These are phyloP conservation scores for Penicillium sp. DNA, from an alignment of 2,329 filamentous ascomycete genomes.

Conservation along the genomic window DNA sequence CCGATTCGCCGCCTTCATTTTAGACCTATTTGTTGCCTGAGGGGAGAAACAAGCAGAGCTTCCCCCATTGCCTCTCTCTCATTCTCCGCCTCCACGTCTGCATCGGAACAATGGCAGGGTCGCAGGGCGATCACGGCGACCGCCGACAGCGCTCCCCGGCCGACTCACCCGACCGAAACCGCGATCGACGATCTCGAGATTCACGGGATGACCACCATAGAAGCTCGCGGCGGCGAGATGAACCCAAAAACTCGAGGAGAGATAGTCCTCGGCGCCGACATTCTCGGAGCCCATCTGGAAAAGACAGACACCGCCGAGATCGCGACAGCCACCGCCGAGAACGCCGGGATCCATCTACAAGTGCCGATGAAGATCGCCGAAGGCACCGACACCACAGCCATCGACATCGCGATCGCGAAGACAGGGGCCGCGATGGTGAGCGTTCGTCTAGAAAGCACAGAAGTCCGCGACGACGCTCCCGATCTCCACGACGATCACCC, in stretches of 20 bases:
- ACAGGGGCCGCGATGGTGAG: constrained; percentile 27
- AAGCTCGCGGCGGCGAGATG: constrained; percentile 30
- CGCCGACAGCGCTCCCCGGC: constrained; percentile 28
- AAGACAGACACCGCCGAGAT: constrained; percentile 26
- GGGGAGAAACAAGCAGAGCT: too few species aligned
- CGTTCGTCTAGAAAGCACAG: constrained; percentile 29
- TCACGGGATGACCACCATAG: constrained; percentile 26
- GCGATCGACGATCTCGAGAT: constrained; percentile 27
- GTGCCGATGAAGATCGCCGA: constrained; percentile 31
- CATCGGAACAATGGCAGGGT: constrained; percentile 29
- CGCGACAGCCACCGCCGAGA: constrained; percentile 26
- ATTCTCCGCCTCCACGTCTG: not conserved
- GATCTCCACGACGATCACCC: constrained; percentile 33
- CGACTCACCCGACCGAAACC: constrained; percentile 24
- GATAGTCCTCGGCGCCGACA: constrained; percentile 27
- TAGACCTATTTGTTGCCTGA: too few species aligned
- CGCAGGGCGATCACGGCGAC: constrained; percentile 24
- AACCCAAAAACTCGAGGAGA: constrained; percentile 32
- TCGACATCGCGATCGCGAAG: constrained; percentile 33
- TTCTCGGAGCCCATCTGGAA: constrained; percentile 33
- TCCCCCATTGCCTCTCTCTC: not conserved
- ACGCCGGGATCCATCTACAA: constrained; percentile 30
- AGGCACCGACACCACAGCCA: constrained; percentile 34
- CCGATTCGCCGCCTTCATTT: too few species aligned
- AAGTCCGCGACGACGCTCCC: constrained; percentile 30